A percentile compares a stretch with the other conserved stretches of the same genome.
phyloP scores from a whole-genome alignment of 805 yeast species.

The Scheffersomyces amazonensis region DNA sequence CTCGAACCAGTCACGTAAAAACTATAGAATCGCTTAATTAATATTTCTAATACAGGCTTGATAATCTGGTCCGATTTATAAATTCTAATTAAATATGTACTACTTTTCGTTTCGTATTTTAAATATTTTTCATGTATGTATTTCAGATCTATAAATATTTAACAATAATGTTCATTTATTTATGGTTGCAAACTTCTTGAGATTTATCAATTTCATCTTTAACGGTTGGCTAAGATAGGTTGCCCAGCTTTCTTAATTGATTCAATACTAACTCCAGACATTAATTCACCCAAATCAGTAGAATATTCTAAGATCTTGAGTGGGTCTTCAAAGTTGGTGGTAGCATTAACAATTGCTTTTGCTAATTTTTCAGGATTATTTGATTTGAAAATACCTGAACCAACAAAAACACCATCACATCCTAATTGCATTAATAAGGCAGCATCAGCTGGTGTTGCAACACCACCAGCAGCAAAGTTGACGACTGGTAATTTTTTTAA shows the following conservation, averaged over 20 bases:
- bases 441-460: constrained; percentile 86
- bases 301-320: constrained; percentile 59
- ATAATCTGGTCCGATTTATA: too few relatives aligned
- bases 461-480: constrained; percentile 86
- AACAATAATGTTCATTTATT: too few relatives aligned
- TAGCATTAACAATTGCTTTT: constrained; percentile 75
- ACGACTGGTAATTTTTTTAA: constrained; percentile 68
- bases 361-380: constrained; percentile 72
- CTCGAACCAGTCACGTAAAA: too few relatives aligned
- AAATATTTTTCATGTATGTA: too few relatives aligned
- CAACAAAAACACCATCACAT: constrained; percentile 33
- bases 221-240: too few relatives aligned
- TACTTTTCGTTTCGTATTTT: too few relatives aligned
- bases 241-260: constrained; percentile 41
- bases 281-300: constrained; percentile 69
- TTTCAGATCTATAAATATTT: too few relatives aligned
- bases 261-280: constrained; percentile 68
- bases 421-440: constrained; percentile 63
- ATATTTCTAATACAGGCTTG: too few relatives aligned
- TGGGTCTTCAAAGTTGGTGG: constrained; percentile 66
- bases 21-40: too few relatives aligned
- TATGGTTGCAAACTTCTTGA: too few relatives aligned
- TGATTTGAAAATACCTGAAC: constrained; percentile 74
- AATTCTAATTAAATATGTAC: too few relatives aligned
- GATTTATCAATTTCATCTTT: too few relatives aligned